Evolutionary conservation across 805 yeast species (phyloP), one percentile per base, ranked within the genome.

Genomic region (Lipomyces sp.): DNA sequence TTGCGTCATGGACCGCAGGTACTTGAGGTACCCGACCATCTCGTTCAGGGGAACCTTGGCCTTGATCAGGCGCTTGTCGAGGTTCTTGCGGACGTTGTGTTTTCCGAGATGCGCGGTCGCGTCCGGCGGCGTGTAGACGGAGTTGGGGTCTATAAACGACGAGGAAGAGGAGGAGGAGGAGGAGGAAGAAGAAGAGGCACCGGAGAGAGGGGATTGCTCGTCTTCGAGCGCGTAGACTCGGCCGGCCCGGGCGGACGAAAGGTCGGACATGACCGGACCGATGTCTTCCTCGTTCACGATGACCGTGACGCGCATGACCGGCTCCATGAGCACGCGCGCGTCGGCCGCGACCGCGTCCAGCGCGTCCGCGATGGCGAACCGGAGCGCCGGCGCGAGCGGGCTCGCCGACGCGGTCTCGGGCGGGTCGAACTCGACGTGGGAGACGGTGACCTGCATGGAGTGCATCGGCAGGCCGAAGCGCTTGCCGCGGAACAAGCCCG

Each of bases 21-120:
- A 79, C 10, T 82, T 80, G 51, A 88, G 74, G 65, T 93, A 93
- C 0, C 97, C 96, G 42, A 89, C 78, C 96, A 93, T 89, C 54
- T 84, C 95, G 53, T 83, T 76, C 63, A 93, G 71, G 2, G 98
- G 97, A 0, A 89, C 90, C 44, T 76, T 78, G 0, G 96, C 96
- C n/a, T 71, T 71, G 31, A 93, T 78, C 6, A 77, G 68, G 22
- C 58, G 63, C 57, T 55, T 63, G 43, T 45, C 49, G 61, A 47
- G 41, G 55, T 39, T 51, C 61, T 56, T 78, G 57, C 73, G 80
- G 38, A 60, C 66, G 53, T 65, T 57, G 38, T 52, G 51, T 22
- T 40, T 60, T 19, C 62, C 67, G 61, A 53, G 61, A 61, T 57
- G 65, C 63, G 68, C 45, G 4, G 72, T 69, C 21, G 79, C 74